Conservation (phyloP, 2,329 filamentous ascomycete genomes). For the Cercospora sesami region DNA sequence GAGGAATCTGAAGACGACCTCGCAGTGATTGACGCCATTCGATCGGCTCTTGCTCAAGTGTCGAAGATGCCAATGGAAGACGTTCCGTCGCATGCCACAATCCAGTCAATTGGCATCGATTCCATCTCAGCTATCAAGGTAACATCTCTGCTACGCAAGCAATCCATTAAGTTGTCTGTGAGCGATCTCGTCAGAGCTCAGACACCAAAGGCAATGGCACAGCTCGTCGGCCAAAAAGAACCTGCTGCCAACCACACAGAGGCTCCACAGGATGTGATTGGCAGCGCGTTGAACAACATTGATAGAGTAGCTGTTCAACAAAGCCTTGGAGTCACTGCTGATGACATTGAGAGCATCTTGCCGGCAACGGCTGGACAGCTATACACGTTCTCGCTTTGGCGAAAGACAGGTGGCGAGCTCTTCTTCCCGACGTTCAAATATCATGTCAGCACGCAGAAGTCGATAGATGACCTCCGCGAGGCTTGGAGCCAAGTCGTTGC, state of each 20-base stretch:
- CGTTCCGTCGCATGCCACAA: slow-evolving; percentile 62
- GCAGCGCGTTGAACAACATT: slow-evolving; percentile 17
- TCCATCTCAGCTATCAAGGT: slow-evolving; percentile 91
- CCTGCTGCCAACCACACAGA: slow-evolving; percentile 38
- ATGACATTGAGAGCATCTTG: slow-evolving; percentile 58
- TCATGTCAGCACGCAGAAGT: slow-evolving; percentile 46
- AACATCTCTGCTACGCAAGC: slow-evolving; percentile 66
- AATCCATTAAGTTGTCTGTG: slow-evolving; percentile 63
- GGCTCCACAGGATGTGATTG: slow-evolving; percentile 23
- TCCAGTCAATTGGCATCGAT: slow-evolving; percentile 85
- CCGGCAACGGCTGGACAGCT: slow-evolving; percentile 75
- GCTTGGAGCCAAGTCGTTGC: slow-evolving; percentile 64
- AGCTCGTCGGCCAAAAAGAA: slow-evolving; percentile 28
- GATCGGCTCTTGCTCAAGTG: slow-evolving; percentile 53
- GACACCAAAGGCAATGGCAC: slow-evolving; percentile 66
- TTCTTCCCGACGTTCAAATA: slow-evolving; percentile 77
- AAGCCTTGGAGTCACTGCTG: slow-evolving; percentile 41
- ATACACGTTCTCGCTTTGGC: slow-evolving; percentile 78
- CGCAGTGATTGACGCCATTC: slow-evolving; percentile 38
- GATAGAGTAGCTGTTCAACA: slow-evolving; percentile 11
- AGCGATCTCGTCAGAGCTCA: slow-evolving; percentile 68
- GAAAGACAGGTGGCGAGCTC: slow-evolving; percentile 62
- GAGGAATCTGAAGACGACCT: slow-evolving; percentile 6
- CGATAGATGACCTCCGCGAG: slow-evolving; percentile 46
- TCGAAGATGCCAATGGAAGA: slow-evolving; percentile 57